These are phyloP conservation scores for Ceratobasidium papillatum DNA, from an alignment of 1,284 basidiomycete species.

Conservation along the genomic window DNA sequence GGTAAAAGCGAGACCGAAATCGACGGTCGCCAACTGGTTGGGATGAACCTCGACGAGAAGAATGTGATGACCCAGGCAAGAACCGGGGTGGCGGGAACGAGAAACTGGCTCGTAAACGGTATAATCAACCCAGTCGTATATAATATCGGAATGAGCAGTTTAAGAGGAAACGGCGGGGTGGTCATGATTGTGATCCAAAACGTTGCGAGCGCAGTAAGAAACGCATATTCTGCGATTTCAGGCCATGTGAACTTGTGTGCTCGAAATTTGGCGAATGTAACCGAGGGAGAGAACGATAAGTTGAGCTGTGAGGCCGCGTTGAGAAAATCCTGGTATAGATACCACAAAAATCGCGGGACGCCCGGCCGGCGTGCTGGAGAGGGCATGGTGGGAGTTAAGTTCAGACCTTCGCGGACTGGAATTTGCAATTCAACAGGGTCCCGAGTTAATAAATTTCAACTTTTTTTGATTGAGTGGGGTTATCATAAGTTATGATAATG, in stretches of 20 bases:
- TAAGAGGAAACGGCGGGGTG: constrained; percentile 73
- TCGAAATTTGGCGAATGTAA: constrained; percentile 70
- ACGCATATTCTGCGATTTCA: constrained; percentile 66
- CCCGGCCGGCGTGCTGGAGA: constrained; percentile 28
- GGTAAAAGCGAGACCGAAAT: constrained; percentile 94
- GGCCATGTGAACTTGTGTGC: constrained; percentile 64
- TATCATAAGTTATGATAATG: constrained; percentile 20
- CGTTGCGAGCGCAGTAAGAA: constrained; percentile 67
- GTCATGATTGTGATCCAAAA: constrained; percentile 86
- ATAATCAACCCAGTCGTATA: constrained; percentile 74
- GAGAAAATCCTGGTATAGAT: constrained; percentile 36
- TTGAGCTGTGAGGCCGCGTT: constrained; percentile 32
- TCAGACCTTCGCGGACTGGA: constrained; percentile 3
- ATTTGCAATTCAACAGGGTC: constrained; percentile 8
- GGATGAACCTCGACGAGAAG: constrained; percentile 88
- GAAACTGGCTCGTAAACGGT: constrained; percentile 92
- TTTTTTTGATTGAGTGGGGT: constrained; percentile 1
- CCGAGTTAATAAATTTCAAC: neutral
- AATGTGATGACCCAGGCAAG: constrained; percentile 87
- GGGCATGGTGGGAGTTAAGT: constrained; percentile 34
- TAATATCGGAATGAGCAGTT: constrained; percentile 80
- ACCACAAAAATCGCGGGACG: constrained; percentile 31
- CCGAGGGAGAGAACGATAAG: constrained; percentile 63
- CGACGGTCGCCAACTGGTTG: constrained; percentile 73
- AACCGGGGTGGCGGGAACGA: constrained; percentile 84